phyloP scores from a whole-genome alignment of 2,329 filamentous ascomycete species.

The Dactylellina leptospora region DNA sequence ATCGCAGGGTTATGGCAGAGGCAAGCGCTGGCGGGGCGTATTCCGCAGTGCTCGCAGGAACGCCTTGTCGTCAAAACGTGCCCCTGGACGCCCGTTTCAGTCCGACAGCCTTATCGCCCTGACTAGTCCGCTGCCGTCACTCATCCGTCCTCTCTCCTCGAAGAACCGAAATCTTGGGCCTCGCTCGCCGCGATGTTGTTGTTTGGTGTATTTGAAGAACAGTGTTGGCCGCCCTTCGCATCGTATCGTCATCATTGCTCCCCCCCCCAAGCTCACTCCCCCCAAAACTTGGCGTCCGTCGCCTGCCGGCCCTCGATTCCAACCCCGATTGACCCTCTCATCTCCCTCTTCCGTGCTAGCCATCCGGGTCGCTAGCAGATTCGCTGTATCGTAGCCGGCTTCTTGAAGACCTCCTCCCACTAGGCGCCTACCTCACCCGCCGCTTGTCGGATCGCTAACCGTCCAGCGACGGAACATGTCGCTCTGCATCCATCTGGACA shows the following conservation, averaged over 20 bases:
- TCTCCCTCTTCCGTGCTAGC: neutral
- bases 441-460: neutral
- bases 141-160: too few species aligned
- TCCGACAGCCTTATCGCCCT: neutral
- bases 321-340: neutral
- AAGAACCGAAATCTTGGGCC: too few species aligned
- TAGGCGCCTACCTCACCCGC: neutral
- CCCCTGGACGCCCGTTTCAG: slow-evolving; percentile 15
- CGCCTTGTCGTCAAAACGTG: slow-evolving; percentile 28
- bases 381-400: neutral
- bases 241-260: slow-evolving; percentile 18
- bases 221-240: slow-evolving; percentile 18
- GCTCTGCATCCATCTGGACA: slow-evolving; percentile 51
- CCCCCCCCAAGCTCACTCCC: slow-evolving; percentile 3
- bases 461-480: slow-evolving; percentile 45
- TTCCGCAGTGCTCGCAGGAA: slow-evolving; percentile 12
- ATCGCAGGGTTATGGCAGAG: neutral
- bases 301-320: slow-evolving; percentile 14
- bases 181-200: neutral
- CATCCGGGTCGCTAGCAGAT: neutral
- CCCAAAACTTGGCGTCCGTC: slow-evolving; percentile 28
- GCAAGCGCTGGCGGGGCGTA: slow-evolving; percentile 26
- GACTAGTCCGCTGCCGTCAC: neutral
- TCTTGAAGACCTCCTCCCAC: neutral
- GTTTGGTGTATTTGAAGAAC: slow-evolving; percentile 20